Base-by-base conservation (phyloP, 2,329 filamentous ascomycete species). In the Aspergillus sp. region DNA sequence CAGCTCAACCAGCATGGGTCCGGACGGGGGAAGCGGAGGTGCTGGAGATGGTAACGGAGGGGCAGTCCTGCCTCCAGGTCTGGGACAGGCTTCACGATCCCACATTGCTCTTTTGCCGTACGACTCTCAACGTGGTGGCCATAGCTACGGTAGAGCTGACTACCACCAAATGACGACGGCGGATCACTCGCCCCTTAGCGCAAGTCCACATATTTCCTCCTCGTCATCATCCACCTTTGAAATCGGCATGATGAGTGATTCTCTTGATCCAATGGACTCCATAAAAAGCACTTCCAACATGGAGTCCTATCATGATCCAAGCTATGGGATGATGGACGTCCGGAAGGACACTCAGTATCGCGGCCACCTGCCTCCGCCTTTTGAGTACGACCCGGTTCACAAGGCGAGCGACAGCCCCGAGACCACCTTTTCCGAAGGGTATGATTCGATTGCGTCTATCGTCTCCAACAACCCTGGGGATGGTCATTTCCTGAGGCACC, bases 1-100 rank as follows among this genome's bases (percentile, higher is more conserved):
- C 52, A 90, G 87, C 70, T 82, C 86, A 3, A 85, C 87, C 66
- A 90, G 88, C 67, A 88, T 89, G 56, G 88, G 89, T 14, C 86
- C 87, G 0, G 84, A 86, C 39, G 84, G 86, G 21, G 83, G 82
- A 43, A 81, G 85, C 63, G 82, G 86, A 35, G 66, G 62, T 54
- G 64, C 69, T 11, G 70, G 70, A 27, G 73, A 76, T 55, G 65
- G 69, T 17, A 66, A 65, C 41, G 65, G 68, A 24, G 62, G 66
- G 15, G 56, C 64, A 53, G 63, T 68, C 9, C 59, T 76, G 33
- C 67, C 67, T n/a, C 64, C 68, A 19, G 66, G 68, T 17, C 59
- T 76, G 50, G 68, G 70, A 33, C 66, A 68, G 52, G 57, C 61
- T 45, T 43, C 71, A 40, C 67, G 67, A 37, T 68, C 71, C 44